Evolutionary conservation across 208 protist genomes (phyloP), one percentile per base, ranked within the genome.

Genomic region (Leishmania amazonensis): DNA sequence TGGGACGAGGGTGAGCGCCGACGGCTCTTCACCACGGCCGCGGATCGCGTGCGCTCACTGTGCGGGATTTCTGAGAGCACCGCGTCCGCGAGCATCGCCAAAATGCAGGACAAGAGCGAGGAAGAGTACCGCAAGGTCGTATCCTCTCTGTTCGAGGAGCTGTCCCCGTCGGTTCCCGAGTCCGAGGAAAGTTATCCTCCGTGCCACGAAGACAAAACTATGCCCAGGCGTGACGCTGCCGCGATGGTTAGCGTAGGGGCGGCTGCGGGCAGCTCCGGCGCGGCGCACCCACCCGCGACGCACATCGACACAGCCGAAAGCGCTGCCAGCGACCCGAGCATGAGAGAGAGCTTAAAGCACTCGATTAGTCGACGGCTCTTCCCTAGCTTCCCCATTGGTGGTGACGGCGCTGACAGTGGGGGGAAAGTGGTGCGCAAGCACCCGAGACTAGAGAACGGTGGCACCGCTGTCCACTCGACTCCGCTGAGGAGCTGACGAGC

Each of bases 1-100:
- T 94, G 91, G 89, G 80, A 94, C 67, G 91, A 92, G 70, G 91
- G 91, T 11, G 91, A 92, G 81, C 77, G 75, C 28, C 71, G 76
- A 62, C 87, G 88, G 28, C 62, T 90, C 45, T 77, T 90, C 76
- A 38, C 49, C 28, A 6, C 19, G 11, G 81, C 81, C 2, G 35
- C 31, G 65, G 6, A 49, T 24, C 76, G 78, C 24, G 67, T 85
- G 28, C 40, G 42, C 65, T 65, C 40, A 9, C 40, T 86, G 42
- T 86, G 78, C 65, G 65, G 49, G n/a, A 31, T 53, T 49, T 72
- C 78, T 1, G 74, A 79, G 57, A 58, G 35, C 68, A 51, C 45
- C 54, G 83, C 78, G 38, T 72, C 75, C 31, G 83, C 73, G 51
- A 79, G 60, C 57, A 54, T 86, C 9, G 57, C 49, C 28, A 75